Evolutionary conservation across 306 rosid species (phyloP).

Genomic region (Casuarina glauca): DNA sequence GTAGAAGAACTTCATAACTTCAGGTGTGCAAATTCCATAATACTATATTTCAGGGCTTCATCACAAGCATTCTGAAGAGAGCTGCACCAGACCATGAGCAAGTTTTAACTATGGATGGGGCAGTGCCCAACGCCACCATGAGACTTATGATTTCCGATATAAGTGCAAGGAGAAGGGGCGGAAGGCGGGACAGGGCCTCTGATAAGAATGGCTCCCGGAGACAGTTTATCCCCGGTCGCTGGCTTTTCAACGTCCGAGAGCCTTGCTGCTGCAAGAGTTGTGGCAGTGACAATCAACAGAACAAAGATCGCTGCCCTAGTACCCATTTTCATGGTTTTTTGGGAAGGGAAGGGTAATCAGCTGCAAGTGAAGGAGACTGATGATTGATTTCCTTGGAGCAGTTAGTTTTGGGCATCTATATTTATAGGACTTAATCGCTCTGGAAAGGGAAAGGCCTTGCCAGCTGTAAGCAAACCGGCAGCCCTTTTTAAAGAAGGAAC

Average conservation of each 20-base stretch:
- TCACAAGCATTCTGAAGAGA: too few species aligned
- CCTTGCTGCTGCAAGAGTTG: not conserved
- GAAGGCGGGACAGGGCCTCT: slow-evolving; percentile 3
- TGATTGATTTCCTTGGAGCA: not conserved
- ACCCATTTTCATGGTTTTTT: not conserved
- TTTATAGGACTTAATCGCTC: not conserved
- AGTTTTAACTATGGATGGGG: too few species aligned
- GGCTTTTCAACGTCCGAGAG: not conserved
- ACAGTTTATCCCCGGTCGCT: not conserved
- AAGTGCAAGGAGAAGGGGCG: not conserved
- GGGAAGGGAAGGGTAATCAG: not conserved
- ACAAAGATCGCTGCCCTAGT: not conserved
- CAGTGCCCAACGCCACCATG: too few species aligned
- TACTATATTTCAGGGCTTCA: too few species aligned
- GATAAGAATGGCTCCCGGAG: not conserved
- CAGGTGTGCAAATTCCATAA: too few species aligned
- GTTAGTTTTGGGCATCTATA: not conserved
- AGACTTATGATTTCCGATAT: not conserved
- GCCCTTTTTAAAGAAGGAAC: too few species aligned
- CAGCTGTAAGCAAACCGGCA: not conserved
- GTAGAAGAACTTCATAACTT: too few species aligned
- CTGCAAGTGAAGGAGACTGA: not conserved
- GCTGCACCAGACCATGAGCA: too few species aligned
- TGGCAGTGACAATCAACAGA: not conserved
- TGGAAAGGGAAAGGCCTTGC: not conserved